Conservation (phyloP, 2,329 filamentous ascomycete genomes). For the Dryadomyces sulphureus region DNA sequence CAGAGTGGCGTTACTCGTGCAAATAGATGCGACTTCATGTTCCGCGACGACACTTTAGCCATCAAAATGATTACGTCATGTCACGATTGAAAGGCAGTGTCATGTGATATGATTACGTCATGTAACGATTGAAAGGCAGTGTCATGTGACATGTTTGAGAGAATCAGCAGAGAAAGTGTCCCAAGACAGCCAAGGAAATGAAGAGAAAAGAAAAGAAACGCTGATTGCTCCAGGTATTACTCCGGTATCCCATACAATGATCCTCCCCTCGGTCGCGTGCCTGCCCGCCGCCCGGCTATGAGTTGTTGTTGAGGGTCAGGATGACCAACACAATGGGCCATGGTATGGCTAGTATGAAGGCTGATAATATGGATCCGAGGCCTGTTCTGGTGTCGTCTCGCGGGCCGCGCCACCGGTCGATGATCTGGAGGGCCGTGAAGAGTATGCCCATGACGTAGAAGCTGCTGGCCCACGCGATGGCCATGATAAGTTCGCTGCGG, state of each 20-base stretch:
- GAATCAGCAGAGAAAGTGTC: no score
- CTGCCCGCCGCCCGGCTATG: not conserved
- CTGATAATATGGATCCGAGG: constrained; percentile 10
- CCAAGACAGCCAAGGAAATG: not conserved
- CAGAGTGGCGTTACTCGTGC: no score
- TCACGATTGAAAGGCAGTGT: no score
- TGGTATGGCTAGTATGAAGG: constrained; percentile 9
- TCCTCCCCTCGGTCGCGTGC: not conserved
- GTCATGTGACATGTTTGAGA: no score
- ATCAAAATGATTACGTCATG: no score
- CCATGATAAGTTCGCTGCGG: constrained; percentile 9
- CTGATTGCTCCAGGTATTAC: no score
- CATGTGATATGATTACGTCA: no score
- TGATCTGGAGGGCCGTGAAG: constrained; percentile 12
- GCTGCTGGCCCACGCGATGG: constrained; percentile 10
- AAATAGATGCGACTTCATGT: no score
- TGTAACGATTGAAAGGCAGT: no score
- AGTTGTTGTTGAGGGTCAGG: constrained; percentile 5
- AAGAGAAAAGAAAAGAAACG: not conserved
- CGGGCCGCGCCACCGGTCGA: constrained; percentile 15
- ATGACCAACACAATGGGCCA: constrained; percentile 13
- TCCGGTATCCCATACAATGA: not conserved
- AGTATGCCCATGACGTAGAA: constrained; percentile 14
- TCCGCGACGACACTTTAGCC: no score
- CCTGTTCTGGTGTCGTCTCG: constrained; percentile 12